Evolutionary conservation across 2,329 filamentous ascomycete species (phyloP), one percentile per base, ranked within the genome.

Genomic region (Fusarium buxicola): DNA sequence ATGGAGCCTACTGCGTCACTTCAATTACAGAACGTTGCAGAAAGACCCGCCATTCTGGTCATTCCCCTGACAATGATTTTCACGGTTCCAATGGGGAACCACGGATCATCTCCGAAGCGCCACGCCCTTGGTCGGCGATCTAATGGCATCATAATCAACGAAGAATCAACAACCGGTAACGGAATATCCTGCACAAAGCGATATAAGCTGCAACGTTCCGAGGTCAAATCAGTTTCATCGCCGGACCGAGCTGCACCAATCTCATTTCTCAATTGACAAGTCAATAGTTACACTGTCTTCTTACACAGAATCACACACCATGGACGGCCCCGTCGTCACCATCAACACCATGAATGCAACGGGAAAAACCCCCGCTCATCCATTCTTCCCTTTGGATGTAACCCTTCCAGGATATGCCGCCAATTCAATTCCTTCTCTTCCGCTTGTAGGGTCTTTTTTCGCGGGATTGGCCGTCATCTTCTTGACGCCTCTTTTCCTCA

Each of bases 311-410:
- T 18, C 31, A 13, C 10, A 24, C 53, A 51, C 39, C 49, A 70
- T 69, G 68, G 58, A 67, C 41, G 50, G n/a, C 47, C 18, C 57
- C 3, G 3, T 44, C 6, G 43, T 54, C 18, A 16, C 34, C 32
- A 36, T 49, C 54, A 47, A 44, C 38, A 18, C 15, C 48, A 18
- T 18, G 31, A 58, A 61, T 28, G 35, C 53, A 18, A 65, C 65
- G 3, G 46, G 21, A 3, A 53, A 48, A n/a, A 21, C 36, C 0
- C 63, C 69, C 7, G 32, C 45, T 15, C 89, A 93, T 73, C 89
- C 90, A 1, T 94, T 91, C 78, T 92, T 90, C 71, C 91, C 91
- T 6, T 72, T 88, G 18, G 84, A 86, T 49, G 83, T 86, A 32
- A 77, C 80, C 15, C 84, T 94, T 55, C 76, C 82, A 3, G 83